Percentiles rank a stretch among this genome's conserved stretches.
These are phyloP conservation scores for Psilocybe tampanensis DNA, from an alignment of 768 basidiomycete genomes.

Conservation along the genomic window DNA sequence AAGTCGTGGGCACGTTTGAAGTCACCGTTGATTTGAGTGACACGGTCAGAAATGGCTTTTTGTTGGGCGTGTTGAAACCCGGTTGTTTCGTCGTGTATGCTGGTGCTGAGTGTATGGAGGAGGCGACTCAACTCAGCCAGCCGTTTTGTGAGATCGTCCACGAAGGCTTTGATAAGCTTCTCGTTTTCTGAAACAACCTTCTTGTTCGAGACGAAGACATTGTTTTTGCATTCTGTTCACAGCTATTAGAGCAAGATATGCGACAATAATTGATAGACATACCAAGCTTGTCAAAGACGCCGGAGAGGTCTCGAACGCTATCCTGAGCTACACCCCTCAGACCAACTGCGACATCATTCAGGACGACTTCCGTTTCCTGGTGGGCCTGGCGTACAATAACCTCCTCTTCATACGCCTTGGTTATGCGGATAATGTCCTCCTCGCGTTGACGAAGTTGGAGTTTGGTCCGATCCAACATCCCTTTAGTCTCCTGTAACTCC, in stretches of 20 bases:
- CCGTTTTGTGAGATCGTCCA: conserved; percentile 54
- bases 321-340: conserved; percentile 70
- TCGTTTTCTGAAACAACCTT: conserved; percentile 66
- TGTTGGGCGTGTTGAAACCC: conserved; percentile 59
- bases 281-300: conserved; percentile 87
- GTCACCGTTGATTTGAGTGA: conserved; percentile 59
- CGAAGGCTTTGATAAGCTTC: conserved; percentile 55
- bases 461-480: conserved; percentile 54
- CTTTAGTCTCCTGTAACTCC: conserved; percentile 68
- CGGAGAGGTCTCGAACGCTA: conserved; percentile 67
- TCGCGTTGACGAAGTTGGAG: conserved; percentile 54
- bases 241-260: conserved; percentile 8
- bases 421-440: conserved; percentile 59
- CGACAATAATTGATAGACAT: conserved; percentile 22
- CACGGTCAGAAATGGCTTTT: conserved; percentile 50
- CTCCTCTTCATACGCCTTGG: conserved; percentile 76
- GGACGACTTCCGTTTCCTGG: conserved; percentile 66
- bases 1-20: conserved; percentile 54
- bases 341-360: conserved; percentile 74
- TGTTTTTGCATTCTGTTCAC: conserved; percentile 69
- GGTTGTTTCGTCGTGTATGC: conserved; percentile 58
- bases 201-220: conserved; percentile 63
- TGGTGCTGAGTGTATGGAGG: conserved; percentile 53
- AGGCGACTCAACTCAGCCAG: conserved; percentile 65
- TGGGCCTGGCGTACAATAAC: conserved; percentile 75